Percentiles rank a stretch among this genome's conserved stretches.
Conservation (phyloP, 306 rosid genomes). For the Glycine tomentella region DNA sequence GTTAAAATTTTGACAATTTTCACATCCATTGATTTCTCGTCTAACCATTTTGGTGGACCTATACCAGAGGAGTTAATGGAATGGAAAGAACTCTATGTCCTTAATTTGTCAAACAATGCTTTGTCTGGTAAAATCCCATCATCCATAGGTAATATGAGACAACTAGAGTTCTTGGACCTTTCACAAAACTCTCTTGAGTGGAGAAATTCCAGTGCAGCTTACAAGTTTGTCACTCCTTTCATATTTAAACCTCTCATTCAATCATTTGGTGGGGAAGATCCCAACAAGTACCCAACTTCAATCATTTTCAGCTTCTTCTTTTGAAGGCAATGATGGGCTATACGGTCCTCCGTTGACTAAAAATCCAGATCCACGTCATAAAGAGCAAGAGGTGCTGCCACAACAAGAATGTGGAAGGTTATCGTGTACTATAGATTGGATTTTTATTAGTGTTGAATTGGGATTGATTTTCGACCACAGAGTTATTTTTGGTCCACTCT, state of each 20-base stretch:
- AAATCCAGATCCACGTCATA: background rate
- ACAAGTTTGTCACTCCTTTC: background rate
- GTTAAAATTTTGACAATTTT: constrained; percentile 46
- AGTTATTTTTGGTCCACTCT: background rate
- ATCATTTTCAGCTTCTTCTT: background rate
- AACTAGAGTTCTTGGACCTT: too few species aligned
- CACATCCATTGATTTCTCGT: constrained; percentile 57
- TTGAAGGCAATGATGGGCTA: background rate
- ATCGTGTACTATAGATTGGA: background rate
- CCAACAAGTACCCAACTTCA: background rate
- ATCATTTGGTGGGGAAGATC: background rate
- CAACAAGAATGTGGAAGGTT: background rate
- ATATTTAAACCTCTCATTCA: background rate
- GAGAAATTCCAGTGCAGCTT: background rate
- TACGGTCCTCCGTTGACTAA: background rate
- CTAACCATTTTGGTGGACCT: constrained; percentile 41
- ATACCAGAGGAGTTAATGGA: constrained; percentile 10
- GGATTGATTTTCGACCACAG: constrained; percentile 39
- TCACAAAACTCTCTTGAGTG: background rate
- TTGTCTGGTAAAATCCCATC: too few species aligned
- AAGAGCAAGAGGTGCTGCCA: background rate
- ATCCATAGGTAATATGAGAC: too few species aligned
- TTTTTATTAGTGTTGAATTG: background rate
- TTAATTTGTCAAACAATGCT: too few species aligned
- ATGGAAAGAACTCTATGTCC: too few species aligned